Percentiles rank a stretch among this genome's conserved stretches.
These are phyloP conservation scores for Lodderomyces pseudojiufengensis DNA, from an alignment of 1,139 yeast species.

Conservation along the genomic window DNA sequence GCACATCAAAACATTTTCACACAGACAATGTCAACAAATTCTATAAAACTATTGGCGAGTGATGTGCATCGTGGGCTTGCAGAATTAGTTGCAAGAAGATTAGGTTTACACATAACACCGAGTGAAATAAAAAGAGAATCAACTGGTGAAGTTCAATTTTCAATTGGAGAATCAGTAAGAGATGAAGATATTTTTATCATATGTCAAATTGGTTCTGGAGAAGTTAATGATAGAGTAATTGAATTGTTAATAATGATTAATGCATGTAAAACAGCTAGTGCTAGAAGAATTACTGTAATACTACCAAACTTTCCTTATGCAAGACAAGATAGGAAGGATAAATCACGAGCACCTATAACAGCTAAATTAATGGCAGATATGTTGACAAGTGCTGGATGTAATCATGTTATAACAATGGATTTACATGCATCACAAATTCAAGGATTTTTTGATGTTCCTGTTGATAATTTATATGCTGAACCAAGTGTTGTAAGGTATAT, in stretches of 20 bases:
- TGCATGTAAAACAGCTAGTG: constrained; percentile 77
- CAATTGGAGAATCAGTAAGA: constrained; percentile 86
- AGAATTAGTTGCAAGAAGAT: constrained; percentile 62
- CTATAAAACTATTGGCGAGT: constrained; percentile 84
- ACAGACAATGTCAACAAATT: constrained; percentile 72
- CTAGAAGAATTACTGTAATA: constrained; percentile 74
- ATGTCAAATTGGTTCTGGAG: constrained; percentile 83
- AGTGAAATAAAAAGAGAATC: constrained; percentile 68
- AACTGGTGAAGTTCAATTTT: constrained; percentile 67
- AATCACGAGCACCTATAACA: constrained; percentile 77
- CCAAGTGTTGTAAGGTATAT: constrained; percentile 72
- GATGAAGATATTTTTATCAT: constrained; percentile 96
- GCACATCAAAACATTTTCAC: too few species aligned
- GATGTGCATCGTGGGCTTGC: constrained; percentile 91
- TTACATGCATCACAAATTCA: constrained; percentile 82
- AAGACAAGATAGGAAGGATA: constrained; percentile 79
- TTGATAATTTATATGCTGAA: constrained; percentile 77
- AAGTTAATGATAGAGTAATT: constrained; percentile 68
- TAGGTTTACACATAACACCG: constrained; percentile 59
- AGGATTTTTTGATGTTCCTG: constrained; percentile 79
- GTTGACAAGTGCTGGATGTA: constrained; percentile 75
- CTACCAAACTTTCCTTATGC: constrained; percentile 82
- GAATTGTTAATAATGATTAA: constrained; percentile 69
- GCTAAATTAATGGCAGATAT: constrained; percentile 76
- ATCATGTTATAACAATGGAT: constrained; percentile 81